Base-by-base conservation (phyloP, 257 asterid species). In the Marsdenia floribunda region DNA sequence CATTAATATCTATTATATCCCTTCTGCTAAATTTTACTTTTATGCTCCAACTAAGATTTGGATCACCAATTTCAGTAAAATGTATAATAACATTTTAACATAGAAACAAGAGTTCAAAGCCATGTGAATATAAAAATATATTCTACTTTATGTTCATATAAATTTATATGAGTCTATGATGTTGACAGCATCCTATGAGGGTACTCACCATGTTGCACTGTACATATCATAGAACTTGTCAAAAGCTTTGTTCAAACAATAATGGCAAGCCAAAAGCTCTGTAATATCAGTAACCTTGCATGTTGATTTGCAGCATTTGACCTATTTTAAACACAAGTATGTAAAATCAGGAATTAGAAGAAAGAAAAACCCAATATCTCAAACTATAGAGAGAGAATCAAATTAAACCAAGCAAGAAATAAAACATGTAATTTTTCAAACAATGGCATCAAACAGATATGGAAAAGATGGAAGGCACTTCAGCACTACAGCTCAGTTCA, bases 171-270 rank as follows among this genome's bases (percentile, higher is more conserved):
- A 15, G 35, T 33, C 46, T 50, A 47, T 38, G 67, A n/a, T 46
- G 37, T 57, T 3, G 33, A 50, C 68, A 71, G 49, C 35, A 22
- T 52, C 40, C 11, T 49, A 77, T 59, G 77, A 35, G 33, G 38
- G 2, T 24, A 44, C 88, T 76, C 83, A 93, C 98, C 98, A 93
- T 49, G 92, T 87, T 73, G 97, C 97, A 19, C 90, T 70, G 86
- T 88, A 86, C 91, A 84, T 87, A 79, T 93, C 97, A 75, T 93
- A 93, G 85, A 88, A 93, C 86, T 91, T 91, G 81, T 93, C 92
- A 6, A 89, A 91, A 61, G 97, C 98, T 82, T 93, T 91, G 77
- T 86, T 78, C 58, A 93, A 83, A 81, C 96, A 93, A 80, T 87
- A 84, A 69, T 89, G 90, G 60, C 98, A 93, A 60, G 91, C 91